These are phyloP conservation scores for Powellomyces hirtus DNA, from an alignment of 192 early-diverging fungal species.

Conservation along the genomic window DNA sequence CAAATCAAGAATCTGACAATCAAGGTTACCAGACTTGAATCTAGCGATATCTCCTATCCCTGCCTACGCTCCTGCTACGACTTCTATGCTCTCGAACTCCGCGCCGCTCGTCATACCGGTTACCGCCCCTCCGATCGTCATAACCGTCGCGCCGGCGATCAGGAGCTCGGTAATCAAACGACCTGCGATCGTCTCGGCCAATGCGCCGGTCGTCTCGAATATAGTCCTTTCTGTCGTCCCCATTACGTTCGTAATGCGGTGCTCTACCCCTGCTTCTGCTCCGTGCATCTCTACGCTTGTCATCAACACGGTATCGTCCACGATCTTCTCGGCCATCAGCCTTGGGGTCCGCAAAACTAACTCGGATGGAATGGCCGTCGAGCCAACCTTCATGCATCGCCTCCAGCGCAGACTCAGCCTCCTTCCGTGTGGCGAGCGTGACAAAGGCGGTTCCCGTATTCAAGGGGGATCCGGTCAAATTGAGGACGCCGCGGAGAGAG, in stretches of 20 bases:
- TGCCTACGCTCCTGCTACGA: background rate
- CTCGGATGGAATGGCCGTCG: slow-evolving; percentile 22
- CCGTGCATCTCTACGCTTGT: too few species aligned
- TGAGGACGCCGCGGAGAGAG: background rate
- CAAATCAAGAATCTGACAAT: too few species aligned
- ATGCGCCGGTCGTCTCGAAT: background rate
- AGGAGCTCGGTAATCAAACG: background rate
- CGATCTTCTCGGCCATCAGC: background rate
- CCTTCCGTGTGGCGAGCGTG: slow-evolving; percentile 23
- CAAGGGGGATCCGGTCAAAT: background rate
- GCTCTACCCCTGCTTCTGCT: background rate
- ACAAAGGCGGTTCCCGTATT: slow-evolving; percentile 17
- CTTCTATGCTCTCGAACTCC: background rate
- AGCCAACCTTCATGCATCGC: slow-evolving; percentile 29
- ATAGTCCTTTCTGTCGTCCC: background rate
- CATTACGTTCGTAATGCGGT: background rate
- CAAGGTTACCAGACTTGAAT: too few species aligned
- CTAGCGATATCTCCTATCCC: too few species aligned
- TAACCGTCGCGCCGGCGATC: background rate
- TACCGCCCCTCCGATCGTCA: background rate
- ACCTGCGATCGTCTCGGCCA: background rate
- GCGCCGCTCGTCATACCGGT: background rate
- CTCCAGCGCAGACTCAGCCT: slow-evolving; percentile 24
- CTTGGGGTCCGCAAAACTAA: background rate
- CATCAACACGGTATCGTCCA: background rate